These are phyloP conservation scores for Fusarium sarcochroum DNA, from an alignment of 2,329 filamentous ascomycete species.

Conservation along the genomic window DNA sequence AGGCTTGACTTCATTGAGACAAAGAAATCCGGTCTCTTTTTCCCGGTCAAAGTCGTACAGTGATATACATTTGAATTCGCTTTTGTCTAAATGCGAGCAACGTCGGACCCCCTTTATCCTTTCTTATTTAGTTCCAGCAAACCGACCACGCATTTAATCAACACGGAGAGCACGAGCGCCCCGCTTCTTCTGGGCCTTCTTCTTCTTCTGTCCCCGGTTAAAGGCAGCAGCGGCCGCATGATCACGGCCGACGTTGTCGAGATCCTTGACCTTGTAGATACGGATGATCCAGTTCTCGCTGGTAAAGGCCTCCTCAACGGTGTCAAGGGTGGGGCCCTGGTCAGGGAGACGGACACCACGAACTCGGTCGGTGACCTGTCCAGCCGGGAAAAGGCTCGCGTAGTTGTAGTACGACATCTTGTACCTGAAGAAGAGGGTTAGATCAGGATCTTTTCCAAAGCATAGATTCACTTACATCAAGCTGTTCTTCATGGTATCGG, in stretches of 20 bases:
- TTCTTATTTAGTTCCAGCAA: conserved; percentile 29
- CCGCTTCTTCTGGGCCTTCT: conserved; percentile 79
- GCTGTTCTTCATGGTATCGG: conserved; percentile 98
- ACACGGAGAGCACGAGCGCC: conserved; percentile 80
- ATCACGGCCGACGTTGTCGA: conserved; percentile 95
- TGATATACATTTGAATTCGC: conserved; percentile 57
- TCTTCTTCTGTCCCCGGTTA: conserved; percentile 86
- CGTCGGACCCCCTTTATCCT: conserved; percentile 39
- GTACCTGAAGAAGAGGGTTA: conserved; percentile 75
- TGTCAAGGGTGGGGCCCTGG: conserved; percentile 86
- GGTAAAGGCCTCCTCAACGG: conserved; percentile 96
- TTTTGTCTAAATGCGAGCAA: conserved; percentile 53
- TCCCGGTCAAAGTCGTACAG: conserved; percentile 50
- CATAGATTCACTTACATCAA: conserved; percentile 81
- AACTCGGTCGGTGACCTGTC: conserved; percentile 92
- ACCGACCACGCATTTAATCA: conserved; percentile 65
- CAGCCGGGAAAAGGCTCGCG: conserved; percentile 88
- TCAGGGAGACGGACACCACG: conserved; percentile 86
- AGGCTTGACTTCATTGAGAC: neutral
- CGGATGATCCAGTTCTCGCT: conserved; percentile 99
- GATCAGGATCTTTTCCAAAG: neutral
- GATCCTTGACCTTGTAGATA: conserved; percentile 99
- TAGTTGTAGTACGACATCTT: conserved; percentile 99
- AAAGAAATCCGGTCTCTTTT: conserved; percentile 30
- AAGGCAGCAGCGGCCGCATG: conserved; percentile 79